phyloP scores from a whole-genome alignment of 2,329 filamentous ascomycete genomes.

The Neofusicoccum umdonicola region DNA sequence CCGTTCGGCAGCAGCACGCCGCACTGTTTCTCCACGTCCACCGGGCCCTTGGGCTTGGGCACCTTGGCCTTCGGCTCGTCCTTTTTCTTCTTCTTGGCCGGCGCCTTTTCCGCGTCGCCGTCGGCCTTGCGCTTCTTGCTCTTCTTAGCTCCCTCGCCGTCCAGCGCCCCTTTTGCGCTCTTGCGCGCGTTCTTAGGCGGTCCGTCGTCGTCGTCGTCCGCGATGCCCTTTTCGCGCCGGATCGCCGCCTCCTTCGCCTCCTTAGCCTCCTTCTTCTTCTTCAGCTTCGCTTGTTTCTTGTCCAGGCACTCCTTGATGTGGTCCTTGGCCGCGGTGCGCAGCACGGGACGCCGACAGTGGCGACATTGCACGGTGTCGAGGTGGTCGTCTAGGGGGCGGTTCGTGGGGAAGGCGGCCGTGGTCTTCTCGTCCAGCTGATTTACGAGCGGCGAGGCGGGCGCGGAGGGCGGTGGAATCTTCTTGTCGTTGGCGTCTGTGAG shows the following conservation, averaged over 20 bases:
- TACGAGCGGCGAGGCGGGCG: conserved; percentile 36
- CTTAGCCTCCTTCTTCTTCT: conserved; percentile 64
- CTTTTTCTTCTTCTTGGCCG: conserved; percentile 85
- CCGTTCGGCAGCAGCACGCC: conserved; percentile 84
- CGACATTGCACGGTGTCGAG: conserved; percentile 81
- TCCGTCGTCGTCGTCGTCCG: conserved; percentile 42
- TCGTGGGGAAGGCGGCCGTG: conserved; percentile 76
- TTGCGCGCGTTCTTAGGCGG: conserved; percentile 38
- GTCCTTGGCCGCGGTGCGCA: conserved; percentile 69
- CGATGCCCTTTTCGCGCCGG: conserved; percentile 47
- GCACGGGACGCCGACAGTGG: conserved; percentile 86
- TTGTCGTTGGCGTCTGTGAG: conserved; percentile 15
- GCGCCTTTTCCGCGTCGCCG: conserved; percentile 70
- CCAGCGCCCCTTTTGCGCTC: conserved; percentile 39
- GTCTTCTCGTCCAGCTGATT: conserved; percentile 71
- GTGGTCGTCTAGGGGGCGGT: conserved; percentile 75
- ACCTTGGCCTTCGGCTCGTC: conserved; percentile 82
- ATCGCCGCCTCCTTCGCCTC: conserved; percentile 52
- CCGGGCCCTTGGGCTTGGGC: conserved; percentile 84
- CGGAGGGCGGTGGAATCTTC: conserved; percentile 5
- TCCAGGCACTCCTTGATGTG: conserved; percentile 83
- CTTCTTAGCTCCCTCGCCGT: conserved; percentile 41
- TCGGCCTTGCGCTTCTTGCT: conserved; percentile 50
- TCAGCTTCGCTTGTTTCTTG: conserved; percentile 68
- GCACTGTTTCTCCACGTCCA: conserved; percentile 92